Percentiles rank a stretch among this genome's conserved stretches.
Evolutionary conservation across 2,329 filamentous ascomycete genomes (phyloP).

Genomic region (Helicocarpus griseus): DNA sequence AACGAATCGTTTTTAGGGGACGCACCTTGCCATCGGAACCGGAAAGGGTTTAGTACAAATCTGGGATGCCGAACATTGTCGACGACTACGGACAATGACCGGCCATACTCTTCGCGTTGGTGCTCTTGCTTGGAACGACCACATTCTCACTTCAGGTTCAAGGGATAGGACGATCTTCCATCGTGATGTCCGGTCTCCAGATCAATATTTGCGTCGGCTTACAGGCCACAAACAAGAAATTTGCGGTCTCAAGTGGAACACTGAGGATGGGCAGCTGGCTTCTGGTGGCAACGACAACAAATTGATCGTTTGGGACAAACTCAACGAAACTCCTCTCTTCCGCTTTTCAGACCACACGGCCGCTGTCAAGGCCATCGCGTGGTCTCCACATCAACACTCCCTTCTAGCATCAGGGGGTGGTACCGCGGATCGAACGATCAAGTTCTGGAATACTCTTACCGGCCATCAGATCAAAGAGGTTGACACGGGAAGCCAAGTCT

Average conservation of each 20-base stretch:
- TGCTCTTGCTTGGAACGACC: conserved; percentile 93
- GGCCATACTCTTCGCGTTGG: conserved; percentile 90
- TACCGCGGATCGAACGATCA: conserved; percentile 90
- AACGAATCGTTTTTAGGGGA: conserved; percentile 46
- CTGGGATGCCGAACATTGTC: conserved; percentile 84
- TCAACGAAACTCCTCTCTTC: conserved; percentile 83
- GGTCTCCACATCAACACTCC: conserved; percentile 92
- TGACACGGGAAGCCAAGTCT: conserved; percentile 97
- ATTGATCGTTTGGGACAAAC: conserved; percentile 95
- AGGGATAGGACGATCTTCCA: conserved; percentile 90
- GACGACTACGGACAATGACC: conserved; percentile 88
- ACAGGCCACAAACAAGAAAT: conserved; percentile 97
- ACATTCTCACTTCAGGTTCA: conserved; percentile 92
- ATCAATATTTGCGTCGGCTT: conserved; percentile 79
- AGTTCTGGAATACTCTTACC: conserved; percentile 94
- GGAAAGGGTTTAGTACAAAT: conserved; percentile 93
- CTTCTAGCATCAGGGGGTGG: conserved; percentile 92
- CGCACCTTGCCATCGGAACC: conserved; percentile 90
- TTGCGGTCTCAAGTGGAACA: conserved; percentile 94
- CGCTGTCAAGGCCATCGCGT: conserved; percentile 94
- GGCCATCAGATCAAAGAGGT: conserved; percentile 74
- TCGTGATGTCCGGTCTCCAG: conserved; percentile 83
- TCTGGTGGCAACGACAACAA: conserved; percentile 98
- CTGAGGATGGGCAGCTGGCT: conserved; percentile 86
- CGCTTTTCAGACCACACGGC: conserved; percentile 93